Evolutionary conservation across 768 basidiomycete species (phyloP).

Genomic region (Tephrocybe rancida): DNA sequence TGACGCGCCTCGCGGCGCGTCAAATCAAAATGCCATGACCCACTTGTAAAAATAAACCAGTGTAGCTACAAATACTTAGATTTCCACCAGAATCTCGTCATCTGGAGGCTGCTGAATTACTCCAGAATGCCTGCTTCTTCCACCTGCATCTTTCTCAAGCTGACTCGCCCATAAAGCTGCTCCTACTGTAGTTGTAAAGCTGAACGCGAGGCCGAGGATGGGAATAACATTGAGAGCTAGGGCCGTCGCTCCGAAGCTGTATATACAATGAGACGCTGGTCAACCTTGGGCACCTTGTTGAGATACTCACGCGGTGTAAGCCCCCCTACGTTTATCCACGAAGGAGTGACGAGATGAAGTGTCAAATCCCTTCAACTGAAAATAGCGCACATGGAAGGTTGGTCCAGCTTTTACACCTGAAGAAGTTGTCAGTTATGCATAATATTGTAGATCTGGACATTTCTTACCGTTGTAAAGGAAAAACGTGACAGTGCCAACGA

Average conservation of each 20-base stretch:
- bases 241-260: constrained; percentile 61
- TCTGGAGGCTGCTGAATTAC: constrained; percentile 14
- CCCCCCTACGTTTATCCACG: constrained; percentile 50
- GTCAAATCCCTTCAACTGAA: constrained; percentile 64
- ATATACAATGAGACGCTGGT: not conserved
- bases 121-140: constrained; percentile 9
- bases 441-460: not conserved
- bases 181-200: constrained; percentile 65
- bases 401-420: constrained; percentile 49
- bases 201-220: constrained; percentile 58
- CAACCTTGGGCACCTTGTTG: not conserved
- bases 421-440: not conserved
- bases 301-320: constrained; percentile 62
- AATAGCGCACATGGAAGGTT: constrained; percentile 65
- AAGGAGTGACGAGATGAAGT: constrained; percentile 43
- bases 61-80: constrained; percentile 1
- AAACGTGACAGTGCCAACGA: constrained; percentile 66
- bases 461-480: constrained; percentile 51
- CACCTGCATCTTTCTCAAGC: constrained; percentile 43
- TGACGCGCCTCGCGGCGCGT: constrained; percentile 11
- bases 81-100: constrained; percentile 22
- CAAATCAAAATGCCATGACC: not conserved
- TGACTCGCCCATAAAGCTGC: constrained; percentile 75
- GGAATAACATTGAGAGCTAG: constrained; percentile 65
- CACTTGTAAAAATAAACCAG: not conserved